Evolutionary conservation across 1,139 yeast genomes (phyloP).

Genomic region (Suhomyces yuchorum): DNA sequence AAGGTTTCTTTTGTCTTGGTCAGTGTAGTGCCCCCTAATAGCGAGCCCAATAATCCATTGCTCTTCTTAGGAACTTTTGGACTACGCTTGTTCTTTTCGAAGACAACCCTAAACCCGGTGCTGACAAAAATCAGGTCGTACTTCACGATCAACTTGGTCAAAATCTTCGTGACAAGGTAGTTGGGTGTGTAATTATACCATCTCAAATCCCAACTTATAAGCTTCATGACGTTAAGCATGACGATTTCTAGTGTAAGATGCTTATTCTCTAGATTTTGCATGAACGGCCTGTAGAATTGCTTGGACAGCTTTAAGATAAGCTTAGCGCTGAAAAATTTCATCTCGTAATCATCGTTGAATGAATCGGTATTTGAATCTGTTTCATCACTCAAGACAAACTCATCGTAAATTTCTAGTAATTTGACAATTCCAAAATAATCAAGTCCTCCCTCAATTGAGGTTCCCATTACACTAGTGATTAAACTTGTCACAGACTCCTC

Average conservation of each 20-base stretch:
- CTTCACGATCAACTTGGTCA: constrained; percentile 32
- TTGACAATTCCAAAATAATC: constrained; percentile 44
- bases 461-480: constrained; percentile 43
- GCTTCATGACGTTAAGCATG: constrained; percentile 35
- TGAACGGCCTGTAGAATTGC: constrained; percentile 25
- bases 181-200: constrained; percentile 47
- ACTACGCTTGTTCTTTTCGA: constrained; percentile 34
- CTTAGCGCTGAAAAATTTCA: constrained; percentile 35
- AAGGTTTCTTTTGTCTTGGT: constrained; percentile 15
- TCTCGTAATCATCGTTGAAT: constrained; percentile 34
- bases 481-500: constrained; percentile 42
- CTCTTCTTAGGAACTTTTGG: constrained; percentile 6
- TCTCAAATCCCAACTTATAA: constrained; percentile 43
- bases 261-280: constrained; percentile 28
- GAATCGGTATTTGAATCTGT: constrained; percentile 34
- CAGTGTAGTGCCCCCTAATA: constrained; percentile 18
- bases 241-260: constrained; percentile 40
- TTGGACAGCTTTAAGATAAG: constrained; percentile 34
- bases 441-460: constrained; percentile 35
- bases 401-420: constrained; percentile 43
- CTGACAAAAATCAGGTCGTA: constrained; percentile 38
- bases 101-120: constrained; percentile 36
- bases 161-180: constrained; percentile 31
- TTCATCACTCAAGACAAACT: constrained; percentile 40
- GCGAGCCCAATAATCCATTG: constrained; percentile 14